These are phyloP conservation scores for Porodaedalea pini DNA, from an alignment of 1,284 basidiomycete species.

Conservation along the genomic window DNA sequence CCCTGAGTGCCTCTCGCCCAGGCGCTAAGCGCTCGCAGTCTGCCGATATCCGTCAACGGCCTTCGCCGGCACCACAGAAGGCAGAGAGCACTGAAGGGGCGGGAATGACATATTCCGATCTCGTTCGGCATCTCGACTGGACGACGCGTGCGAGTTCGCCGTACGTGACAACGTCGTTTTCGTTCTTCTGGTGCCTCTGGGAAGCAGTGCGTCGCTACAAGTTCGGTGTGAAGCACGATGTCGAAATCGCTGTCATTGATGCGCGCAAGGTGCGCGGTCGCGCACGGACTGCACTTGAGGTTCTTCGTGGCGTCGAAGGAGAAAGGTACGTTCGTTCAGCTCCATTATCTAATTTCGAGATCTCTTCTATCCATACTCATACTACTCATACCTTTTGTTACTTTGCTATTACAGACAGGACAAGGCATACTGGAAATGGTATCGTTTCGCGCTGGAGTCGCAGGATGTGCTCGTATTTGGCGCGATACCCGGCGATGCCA, in stretches of 20 bases:
- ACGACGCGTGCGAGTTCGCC: conserved; percentile 64
- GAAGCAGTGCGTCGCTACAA: conserved; percentile 72
- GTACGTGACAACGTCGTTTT: conserved; percentile 72
- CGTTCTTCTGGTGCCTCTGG: conserved; percentile 76
- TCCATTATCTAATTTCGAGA: conserved; percentile 1
- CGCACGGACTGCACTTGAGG: conserved; percentile 44
- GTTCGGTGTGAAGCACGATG: conserved; percentile 62
- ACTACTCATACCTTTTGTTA: conserved; percentile 8
- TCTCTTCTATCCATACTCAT: no score
- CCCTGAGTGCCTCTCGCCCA: background rate
- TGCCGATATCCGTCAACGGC: conserved; percentile 13
- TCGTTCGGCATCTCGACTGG: conserved; percentile 68
- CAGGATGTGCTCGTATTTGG: conserved; percentile 71
- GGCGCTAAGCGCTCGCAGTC: conserved; percentile 2
- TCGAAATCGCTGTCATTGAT: conserved; percentile 75
- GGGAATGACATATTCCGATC: conserved; percentile 38
- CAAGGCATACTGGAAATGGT: conserved; percentile 69
- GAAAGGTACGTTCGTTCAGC: background rate
- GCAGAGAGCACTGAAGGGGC: conserved; percentile 26
- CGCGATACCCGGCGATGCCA: conserved; percentile 58
- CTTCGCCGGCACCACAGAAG: conserved; percentile 22
- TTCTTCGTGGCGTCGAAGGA: conserved; percentile 3
- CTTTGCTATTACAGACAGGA: conserved; percentile 50
- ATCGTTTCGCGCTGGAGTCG: conserved; percentile 65
- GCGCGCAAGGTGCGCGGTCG: conserved; percentile 51